Percentiles rank a stretch among this genome's conserved stretches.
Evolutionary conservation across 495 filamentous ascomycete species (phyloP).

Genomic region (Emericellopsis terricola): DNA sequence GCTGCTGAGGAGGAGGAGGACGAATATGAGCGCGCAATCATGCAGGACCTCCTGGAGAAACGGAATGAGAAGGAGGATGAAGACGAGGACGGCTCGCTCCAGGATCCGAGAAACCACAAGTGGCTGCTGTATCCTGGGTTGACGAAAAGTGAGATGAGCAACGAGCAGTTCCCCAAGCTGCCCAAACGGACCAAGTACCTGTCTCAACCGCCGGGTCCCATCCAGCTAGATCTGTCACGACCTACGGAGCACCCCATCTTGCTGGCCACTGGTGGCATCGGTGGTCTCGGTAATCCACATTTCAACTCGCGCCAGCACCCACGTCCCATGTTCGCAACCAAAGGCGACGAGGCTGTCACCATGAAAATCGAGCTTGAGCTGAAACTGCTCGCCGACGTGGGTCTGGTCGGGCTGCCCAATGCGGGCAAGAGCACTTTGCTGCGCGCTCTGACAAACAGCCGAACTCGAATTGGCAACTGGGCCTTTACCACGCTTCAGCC

Average conservation of each 20-base stretch:
- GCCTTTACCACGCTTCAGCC: conserved; percentile 91
- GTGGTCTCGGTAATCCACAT: conserved; percentile 85
- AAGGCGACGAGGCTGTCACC: conserved; percentile 60
- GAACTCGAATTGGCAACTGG: conserved; percentile 83
- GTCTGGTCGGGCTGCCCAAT: conserved; percentile 86
- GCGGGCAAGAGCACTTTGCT: conserved; percentile 91
- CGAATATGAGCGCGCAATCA: conserved; percentile 6
- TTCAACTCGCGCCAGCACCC: conserved; percentile 53
- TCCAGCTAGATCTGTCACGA: conserved; percentile 64
- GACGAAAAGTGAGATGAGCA: conserved; percentile 45
- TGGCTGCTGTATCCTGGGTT: conserved; percentile 75
- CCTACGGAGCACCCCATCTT: conserved; percentile 71
- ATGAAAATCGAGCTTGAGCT: conserved; percentile 77
- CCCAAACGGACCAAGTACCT: conserved; percentile 36
- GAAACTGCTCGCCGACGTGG: conserved; percentile 87
- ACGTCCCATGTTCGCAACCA: conserved; percentile 72
- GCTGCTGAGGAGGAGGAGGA: conserved; percentile 9
- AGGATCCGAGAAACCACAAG: conserved; percentile 34
- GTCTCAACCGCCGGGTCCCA: conserved; percentile 47
- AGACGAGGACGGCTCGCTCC: conserved; percentile 15
- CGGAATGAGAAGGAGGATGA: conserved; percentile 4
- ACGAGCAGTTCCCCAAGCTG: conserved; percentile 37
- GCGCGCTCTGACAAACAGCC: conserved; percentile 66
- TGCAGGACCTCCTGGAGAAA: neutral
- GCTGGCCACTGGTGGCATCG: conserved; percentile 77